Evolutionary conservation across 495 filamentous ascomycete genomes (phyloP).

Genomic region (Friedmanniomyces endolithicus): DNA sequence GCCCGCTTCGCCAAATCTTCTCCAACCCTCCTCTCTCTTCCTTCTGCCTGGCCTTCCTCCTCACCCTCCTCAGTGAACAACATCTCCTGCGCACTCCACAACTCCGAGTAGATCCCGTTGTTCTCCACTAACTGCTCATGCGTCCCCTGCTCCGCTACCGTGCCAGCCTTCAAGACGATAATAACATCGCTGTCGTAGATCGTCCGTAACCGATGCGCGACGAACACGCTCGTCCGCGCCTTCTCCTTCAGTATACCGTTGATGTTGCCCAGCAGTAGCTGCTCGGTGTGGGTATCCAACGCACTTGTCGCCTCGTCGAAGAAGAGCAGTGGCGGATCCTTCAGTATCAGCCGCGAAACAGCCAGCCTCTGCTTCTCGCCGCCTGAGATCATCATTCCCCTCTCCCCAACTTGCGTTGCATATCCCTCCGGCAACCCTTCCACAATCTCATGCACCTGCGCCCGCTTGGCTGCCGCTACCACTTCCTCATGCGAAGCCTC

Average conservation of each 20-base stretch:
- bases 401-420: constrained; percentile 82
- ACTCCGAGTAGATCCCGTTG: constrained; percentile 70
- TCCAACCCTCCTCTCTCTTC: not conserved
- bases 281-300: constrained; percentile 90
- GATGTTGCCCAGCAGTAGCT: constrained; percentile 81
- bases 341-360: constrained; percentile 72
- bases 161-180: constrained; percentile 74
- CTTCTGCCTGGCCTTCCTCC: not conserved
- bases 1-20: not conserved
- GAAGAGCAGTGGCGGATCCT: constrained; percentile 86
- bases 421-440: constrained; percentile 71
- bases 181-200: constrained; percentile 89
- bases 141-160: constrained; percentile 73
- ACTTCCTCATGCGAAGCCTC: constrained; percentile 64
- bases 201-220: constrained; percentile 82
- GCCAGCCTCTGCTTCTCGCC: constrained; percentile 94
- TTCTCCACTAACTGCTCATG: constrained; percentile 71
- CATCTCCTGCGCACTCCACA: constrained; percentile 57
- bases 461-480: constrained; percentile 60
- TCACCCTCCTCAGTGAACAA: constrained; percentile 18
- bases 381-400: constrained; percentile 93
- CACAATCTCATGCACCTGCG: constrained; percentile 75
- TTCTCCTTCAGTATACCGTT: constrained; percentile 88
- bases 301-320: constrained; percentile 97
- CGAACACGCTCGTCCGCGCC: constrained; percentile 78